These are phyloP conservation scores for Dissophora ornata DNA, from an alignment of 192 early-diverging fungal genomes.

Conservation along the genomic window DNA sequence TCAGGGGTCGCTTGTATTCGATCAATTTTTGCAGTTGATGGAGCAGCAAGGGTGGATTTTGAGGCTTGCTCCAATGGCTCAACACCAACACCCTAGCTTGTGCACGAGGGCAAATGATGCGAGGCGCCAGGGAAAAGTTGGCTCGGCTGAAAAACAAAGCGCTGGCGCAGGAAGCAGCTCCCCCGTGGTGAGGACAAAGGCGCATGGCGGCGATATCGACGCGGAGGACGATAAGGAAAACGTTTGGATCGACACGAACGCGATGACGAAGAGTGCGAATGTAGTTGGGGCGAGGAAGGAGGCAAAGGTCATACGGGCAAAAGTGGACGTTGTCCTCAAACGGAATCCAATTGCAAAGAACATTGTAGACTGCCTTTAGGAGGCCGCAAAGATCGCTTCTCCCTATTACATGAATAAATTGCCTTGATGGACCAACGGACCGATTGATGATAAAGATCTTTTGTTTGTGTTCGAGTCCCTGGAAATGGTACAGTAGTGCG, in stretches of 20 bases:
- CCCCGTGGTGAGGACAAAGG: too few species aligned
- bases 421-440: too few species aligned
- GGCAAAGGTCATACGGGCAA: slow-evolving; percentile 9
- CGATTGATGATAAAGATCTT: too few species aligned
- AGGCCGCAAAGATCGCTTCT: not conserved
- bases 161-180: too few species aligned
- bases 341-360: slow-evolving; percentile 26
- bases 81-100: slow-evolving; percentile 27
- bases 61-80: slow-evolving; percentile 6
- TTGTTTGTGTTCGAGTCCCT: too few species aligned
- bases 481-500: too few species aligned
- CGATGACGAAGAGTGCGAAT: not conserved
- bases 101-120: not conserved
- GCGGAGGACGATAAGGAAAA: not conserved
- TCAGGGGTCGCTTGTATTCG: slow-evolving; percentile 63
- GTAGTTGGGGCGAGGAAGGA: not conserved
- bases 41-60: slow-evolving; percentile 41
- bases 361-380: slow-evolving; percentile 34
- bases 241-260: not conserved
- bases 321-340: slow-evolving; percentile 18
- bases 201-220: not conserved
- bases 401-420: too few species aligned
- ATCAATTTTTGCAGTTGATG: slow-evolving; percentile 63
- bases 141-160: not conserved
- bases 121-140: slow-evolving; percentile 21